Base-by-base conservation (phyloP, 1,284 basidiomycete species). In the Hemileia vastatrix region DNA sequence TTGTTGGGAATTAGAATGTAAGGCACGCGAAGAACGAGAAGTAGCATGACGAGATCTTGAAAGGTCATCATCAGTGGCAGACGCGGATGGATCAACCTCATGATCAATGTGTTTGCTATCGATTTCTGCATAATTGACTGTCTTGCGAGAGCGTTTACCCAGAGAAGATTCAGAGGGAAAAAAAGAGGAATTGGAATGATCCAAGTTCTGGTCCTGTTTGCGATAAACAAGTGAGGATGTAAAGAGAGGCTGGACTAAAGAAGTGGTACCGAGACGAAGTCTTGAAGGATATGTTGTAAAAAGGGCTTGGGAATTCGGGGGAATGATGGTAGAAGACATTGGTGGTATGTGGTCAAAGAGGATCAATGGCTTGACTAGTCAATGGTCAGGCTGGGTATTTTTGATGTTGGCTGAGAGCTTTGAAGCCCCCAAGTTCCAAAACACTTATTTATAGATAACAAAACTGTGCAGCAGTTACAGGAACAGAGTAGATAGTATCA, bases 221-320 rank as follows among this genome's bases (percentile, higher is more conserved):
- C 15, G 3, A 23, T 19, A 36, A 47, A 54, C 59, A 19, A 54
- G 32, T 6, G 59, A 52, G 15, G 59, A 61, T 44, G 76, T 75
- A 23, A 74, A 71, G 57, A 91, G 84, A n/a, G 93, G 92, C 73
- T 98, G 94, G 77, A 97, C 83, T 65, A 98, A 83, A 2, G 89
- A 84, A 0, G 90, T 88, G 4, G 87, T 83, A 24, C 94, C 94
- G 0, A 92, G 93, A n/a, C 88, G 84, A 60, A 97, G 79, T n/a
- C 93, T 84, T 4, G 92, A 88, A 0, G 91, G 81, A 76, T 95
- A 97, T 0, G 90, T 88, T 1, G 89, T 87, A 66, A 84, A 82
- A 19, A 85, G 77, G 0, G 88, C 91, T 75, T 97, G 94, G 0
- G 32, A 40, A 31, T 19, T 21, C n/a, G 51, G 32, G 48, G 11